Base-by-base conservation (phyloP, 805 yeast genomes). In the Saturnispora diversa region DNA sequence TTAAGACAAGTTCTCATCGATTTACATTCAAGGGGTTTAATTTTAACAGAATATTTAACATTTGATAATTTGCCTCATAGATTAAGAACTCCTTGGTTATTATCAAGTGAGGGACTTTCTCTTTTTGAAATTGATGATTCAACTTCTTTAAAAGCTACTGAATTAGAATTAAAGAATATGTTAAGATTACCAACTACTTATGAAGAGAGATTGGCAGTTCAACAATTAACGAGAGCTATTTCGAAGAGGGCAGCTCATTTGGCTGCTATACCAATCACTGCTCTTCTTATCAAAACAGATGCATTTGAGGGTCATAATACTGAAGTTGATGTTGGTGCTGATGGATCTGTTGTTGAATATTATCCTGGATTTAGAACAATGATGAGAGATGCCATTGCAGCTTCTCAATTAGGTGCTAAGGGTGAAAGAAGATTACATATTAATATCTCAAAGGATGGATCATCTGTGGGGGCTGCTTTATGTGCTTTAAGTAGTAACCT, bases 401-500 rank as follows among this genome's bases (percentile, higher is more conserved):
- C 74, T 47, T 74, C 84, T 31, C 77, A 80, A 48, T 71, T 88
- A 31, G 88, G 88, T 42, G 69, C 81, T 32, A 81, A 83, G 35
- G 77, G 80, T 44, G 85, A 77, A 52, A 76, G 85, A 62, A 77
- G 84, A 54, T 67, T 86, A 34, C 81, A 77, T 51, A 65, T 90
- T 46, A 77, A 77, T 47, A 79, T 88, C 50, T 92, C 97, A 23
- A 84, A 85, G 60, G 97, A 92, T 56, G 97, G 97, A 35, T 81
- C 94, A 43, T 95, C 96, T 45, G 95, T 88, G 32, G 98, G 98
- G 49, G 97, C 97, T 34, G 97, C 97, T 2, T 68, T 90, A 46
- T 85, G 96, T 66, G 97, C 96, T 7, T 56, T 62, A 40, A 52
- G 59, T 40, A 56, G 49, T 24, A 35, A 31, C 15, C 7, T 26